These are phyloP conservation scores for Furcasterigmium sp. DNA, from an alignment of 2,329 filamentous ascomycete species.

Conservation along the genomic window DNA sequence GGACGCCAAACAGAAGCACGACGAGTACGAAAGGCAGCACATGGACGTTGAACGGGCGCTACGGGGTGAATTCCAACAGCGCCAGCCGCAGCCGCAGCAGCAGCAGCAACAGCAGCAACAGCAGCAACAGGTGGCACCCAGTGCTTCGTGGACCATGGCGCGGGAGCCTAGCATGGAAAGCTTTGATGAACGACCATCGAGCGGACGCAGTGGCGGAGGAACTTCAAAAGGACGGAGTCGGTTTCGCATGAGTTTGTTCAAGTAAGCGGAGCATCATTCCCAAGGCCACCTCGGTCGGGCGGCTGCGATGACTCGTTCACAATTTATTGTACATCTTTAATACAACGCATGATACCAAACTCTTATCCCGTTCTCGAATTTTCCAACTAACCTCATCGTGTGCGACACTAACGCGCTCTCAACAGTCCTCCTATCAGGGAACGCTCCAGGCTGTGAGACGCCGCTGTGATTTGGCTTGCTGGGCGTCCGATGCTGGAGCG, in stretches of 20 bases:
- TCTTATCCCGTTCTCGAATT: too few relatives aligned
- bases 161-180: conserved; percentile 3
- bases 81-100: conserved; percentile 5
- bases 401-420: too few relatives aligned
- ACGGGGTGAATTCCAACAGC: conserved; percentile 25
- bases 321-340: too few relatives aligned
- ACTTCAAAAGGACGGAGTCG: background rate
- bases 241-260: background rate
- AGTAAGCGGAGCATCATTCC: background rate
- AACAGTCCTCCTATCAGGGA: too few relatives aligned
- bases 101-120: conserved; percentile 3
- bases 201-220: background rate
- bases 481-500: too few relatives aligned
- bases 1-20: conserved; percentile 37
- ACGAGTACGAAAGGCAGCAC: conserved; percentile 37
- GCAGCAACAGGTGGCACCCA: background rate
- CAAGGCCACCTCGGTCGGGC: too few relatives aligned
- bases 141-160: conserved; percentile 2
- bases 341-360: too few relatives aligned
- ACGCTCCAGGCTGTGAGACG: too few relatives aligned
- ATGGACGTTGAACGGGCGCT: conserved; percentile 34
- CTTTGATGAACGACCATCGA: conserved; percentile 1
- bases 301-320: too few relatives aligned
- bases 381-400: too few relatives aligned
- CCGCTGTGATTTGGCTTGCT: too few relatives aligned